phyloP scores from a whole-genome alignment of 805 yeast genomes.

The Wickerhamiella kurtzmanii region DNA sequence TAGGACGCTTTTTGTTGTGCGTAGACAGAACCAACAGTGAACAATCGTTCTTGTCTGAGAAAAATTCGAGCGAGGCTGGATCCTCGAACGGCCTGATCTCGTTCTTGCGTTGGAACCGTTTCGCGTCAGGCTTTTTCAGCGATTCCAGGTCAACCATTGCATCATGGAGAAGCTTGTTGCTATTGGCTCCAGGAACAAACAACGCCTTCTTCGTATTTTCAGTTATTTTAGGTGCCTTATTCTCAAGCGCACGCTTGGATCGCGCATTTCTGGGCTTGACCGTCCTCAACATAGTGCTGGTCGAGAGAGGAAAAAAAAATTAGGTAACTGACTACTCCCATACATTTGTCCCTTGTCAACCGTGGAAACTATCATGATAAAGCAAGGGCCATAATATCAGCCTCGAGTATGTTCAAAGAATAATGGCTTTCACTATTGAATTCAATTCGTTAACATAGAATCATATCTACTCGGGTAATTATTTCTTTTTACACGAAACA shows the following conservation, averaged over 20 bases:
- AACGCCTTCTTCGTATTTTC: constrained; percentile 85
- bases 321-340: not conserved
- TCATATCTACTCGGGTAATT: too few relatives aligned
- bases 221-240: constrained; percentile 72
- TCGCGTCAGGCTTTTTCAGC: constrained; percentile 78
- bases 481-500: too few relatives aligned
- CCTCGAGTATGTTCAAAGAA: not conserved
- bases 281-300: constrained; percentile 27
- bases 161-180: constrained; percentile 71
- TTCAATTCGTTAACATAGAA: too few relatives aligned
- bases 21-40: constrained; percentile 70
- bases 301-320: not conserved
- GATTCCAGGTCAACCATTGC: constrained; percentile 80
- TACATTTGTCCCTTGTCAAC: not conserved
- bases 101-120: constrained; percentile 78
- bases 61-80: constrained; percentile 68
- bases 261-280: constrained; percentile 88
- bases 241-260: constrained; percentile 84
- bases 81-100: constrained; percentile 91
- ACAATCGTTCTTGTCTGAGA: constrained; percentile 86
- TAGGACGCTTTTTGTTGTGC: constrained; percentile 82
- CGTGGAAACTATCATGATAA: not conserved
- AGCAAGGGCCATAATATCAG: not conserved
- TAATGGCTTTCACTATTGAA: too few relatives aligned
- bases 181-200: constrained; percentile 78